Evolutionary conservation across 257 asterid genomes (phyloP), one percentile per base, ranked within the genome.

Genomic region (Leptodermis oblonga): DNA sequence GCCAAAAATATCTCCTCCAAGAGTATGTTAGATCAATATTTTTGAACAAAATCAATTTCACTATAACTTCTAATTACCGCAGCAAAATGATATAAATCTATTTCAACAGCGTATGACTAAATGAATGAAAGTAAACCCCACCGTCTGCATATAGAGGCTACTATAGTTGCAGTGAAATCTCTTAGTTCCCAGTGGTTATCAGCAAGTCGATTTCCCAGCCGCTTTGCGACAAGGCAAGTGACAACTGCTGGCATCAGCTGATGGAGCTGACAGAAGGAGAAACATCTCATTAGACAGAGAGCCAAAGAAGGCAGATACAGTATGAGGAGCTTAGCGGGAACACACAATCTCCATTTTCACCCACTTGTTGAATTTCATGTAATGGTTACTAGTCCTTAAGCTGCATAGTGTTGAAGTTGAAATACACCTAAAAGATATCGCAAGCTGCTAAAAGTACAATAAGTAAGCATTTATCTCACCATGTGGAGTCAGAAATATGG

Each of bases 161-260:
- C 87, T 78, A 93, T 77, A 73, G 79, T 87, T 54, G 96, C 96
- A 15, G 96, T 82, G 80, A 90, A 88, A 77, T 88, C 85, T 76
- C 99, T 83, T 58, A 93, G 95, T 68, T 86, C 90, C 99, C 97
- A 93, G 60, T 93, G 97, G 79, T 89, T 85, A 84, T 93, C 95
- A 11, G 97, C 86, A 68, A 86, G 69, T 72, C 83, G 86, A 80
- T 87, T 91, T 43, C 99, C 97, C 78, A 93, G 74, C 79, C 94
- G 86, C 82, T 82, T 93, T 7, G 95, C 96, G 75, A 93, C 97
- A 71, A 93, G 85, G 83, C 99, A 93, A 4, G 99, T 90, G 92
- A 93, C 82, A 81, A 93, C 95, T 54, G 97, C 84, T 55, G 97
- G 99, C 97, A 93, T 93, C 67, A 90, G 79, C 82, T 93, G 95